Base-by-base conservation (phyloP, 352 stramenopile genomes). In the Phytophthora pinifolia region DNA sequence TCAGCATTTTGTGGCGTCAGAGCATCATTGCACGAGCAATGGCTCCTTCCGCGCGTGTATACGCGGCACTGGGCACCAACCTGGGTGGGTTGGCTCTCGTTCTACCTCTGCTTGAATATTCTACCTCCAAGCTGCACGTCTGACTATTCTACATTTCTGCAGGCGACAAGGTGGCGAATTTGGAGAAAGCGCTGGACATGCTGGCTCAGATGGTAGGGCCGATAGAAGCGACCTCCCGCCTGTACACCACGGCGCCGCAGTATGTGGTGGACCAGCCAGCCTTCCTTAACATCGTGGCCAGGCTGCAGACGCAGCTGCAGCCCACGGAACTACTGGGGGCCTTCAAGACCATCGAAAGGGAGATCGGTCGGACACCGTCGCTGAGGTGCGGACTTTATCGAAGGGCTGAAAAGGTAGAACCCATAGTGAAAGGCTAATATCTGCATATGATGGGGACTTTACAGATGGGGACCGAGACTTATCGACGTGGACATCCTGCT, bases 401-500 rank as follows among this genome's bases (percentile, higher is more conserved):
- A 53, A 52, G 14, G 14, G 13, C 31, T 14, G 2, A 30, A 18
- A 31, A 37, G 22, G 10, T 51, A 22, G 27, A 54, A 57, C 34
- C 14, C 18, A 15, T 31, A 36, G 38, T 27, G 22, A 14, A 9
- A n/a, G n/a, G 1, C 17, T 64, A 10, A 48, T 35, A 18, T 29
- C 9, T 44, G 31, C 33, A 62, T 27, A 44, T 54, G 38, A 33
- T 41, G 20, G 44, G 39, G 31, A 45, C 32, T 59, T 48, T 43
- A 73, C 35, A 86, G 92, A 45, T 97, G 97, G 62, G 95, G 96
- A 29, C 96, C 96, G 12, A 72, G 96, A 18, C 75, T 95, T 5
- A 88, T 99, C 22, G 96, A 99, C 59, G 82, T 99, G 29, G 96
- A 99, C 69, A 93, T 99, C 37, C 76, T 99, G 14, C 86, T 97